These are phyloP conservation scores for Rhizopogon vinicolor DNA, from an alignment of 768 basidiomycete genomes.

Conservation along the genomic window DNA sequence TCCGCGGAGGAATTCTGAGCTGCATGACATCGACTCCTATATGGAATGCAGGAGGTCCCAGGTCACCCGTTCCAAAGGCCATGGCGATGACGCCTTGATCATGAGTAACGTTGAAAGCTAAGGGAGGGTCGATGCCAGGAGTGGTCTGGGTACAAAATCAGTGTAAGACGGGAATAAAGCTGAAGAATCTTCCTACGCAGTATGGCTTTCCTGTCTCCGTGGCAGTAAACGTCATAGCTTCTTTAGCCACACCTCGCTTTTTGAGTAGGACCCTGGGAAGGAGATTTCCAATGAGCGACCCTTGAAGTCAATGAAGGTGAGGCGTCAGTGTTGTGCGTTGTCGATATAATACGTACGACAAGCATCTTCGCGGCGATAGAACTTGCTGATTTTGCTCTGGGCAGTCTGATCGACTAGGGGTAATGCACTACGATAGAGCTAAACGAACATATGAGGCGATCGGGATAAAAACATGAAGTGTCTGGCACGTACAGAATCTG, in stretches of 20 bases:
- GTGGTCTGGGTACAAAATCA: constrained; percentile 34
- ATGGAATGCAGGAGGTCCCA: constrained; percentile 50
- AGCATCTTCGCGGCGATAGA: constrained; percentile 69
- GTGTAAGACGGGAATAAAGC: constrained; percentile 1
- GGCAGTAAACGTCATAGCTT: constrained; percentile 44
- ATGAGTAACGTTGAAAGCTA: constrained; percentile 81
- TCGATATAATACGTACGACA: constrained; percentile 47
- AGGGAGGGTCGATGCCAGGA: constrained; percentile 41
- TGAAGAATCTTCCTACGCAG: constrained; percentile 41
- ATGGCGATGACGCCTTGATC: constrained; percentile 72
- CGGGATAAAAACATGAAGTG: constrained; percentile 1
- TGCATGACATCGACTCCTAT: constrained; percentile 85
- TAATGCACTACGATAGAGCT: constrained; percentile 66
- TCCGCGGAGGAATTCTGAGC: constrained; percentile 54
- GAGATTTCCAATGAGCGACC: constrained; percentile 73
- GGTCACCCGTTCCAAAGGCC: constrained; percentile 43
- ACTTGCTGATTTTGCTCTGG: constrained; percentile 53
- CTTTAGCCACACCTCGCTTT: constrained; percentile 47
- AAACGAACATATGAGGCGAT: constrained; percentile 5
- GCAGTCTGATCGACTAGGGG: constrained; percentile 53
- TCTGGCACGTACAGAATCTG: constrained; percentile 29
- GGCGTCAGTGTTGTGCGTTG: neutral
- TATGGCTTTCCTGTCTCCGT: constrained; percentile 76
- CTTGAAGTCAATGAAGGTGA: constrained; percentile 30
- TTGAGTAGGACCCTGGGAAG: constrained; percentile 61